Percentiles rank a stretch among this genome's conserved stretches.
These are phyloP conservation scores for Fragosphaeria purpurea DNA, from an alignment of 2,329 filamentous ascomycete species.

Conservation along the genomic window DNA sequence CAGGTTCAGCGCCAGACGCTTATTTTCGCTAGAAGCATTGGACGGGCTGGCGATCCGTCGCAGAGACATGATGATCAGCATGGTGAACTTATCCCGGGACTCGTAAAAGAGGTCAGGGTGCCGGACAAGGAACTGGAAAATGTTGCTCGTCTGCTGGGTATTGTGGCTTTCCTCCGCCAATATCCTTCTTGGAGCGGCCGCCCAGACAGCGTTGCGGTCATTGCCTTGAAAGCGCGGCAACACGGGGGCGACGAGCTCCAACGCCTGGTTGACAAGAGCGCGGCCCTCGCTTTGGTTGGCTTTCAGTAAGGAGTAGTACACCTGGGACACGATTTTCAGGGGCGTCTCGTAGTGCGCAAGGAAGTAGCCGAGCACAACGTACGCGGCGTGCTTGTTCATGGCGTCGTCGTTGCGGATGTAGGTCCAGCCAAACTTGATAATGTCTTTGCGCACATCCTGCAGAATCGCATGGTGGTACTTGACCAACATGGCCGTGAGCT, in stretches of 20 bases:
- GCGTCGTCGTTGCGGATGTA: slow-evolving; percentile 97
- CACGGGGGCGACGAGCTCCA: slow-evolving; percentile 92
- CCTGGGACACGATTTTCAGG: slow-evolving; percentile 87
- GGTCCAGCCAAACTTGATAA: slow-evolving; percentile 98
- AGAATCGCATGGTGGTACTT: slow-evolving; percentile 87
- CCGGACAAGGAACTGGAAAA: slow-evolving; percentile 91
- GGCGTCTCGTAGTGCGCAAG: slow-evolving; percentile 96
- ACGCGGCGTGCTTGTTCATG: slow-evolving; percentile 97
- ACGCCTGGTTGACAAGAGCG: slow-evolving; percentile 80
- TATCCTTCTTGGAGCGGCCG: slow-evolving; percentile 80
- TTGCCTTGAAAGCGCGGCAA: slow-evolving; percentile 67
- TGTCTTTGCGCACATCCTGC: slow-evolving; percentile 88
- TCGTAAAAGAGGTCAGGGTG: slow-evolving; percentile 94
- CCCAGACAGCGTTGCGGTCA: slow-evolving; percentile 76
- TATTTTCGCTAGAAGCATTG: slow-evolving; percentile 80
- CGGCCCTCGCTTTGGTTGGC: slow-evolving; percentile 94
- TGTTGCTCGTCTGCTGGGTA: slow-evolving; percentile 88
- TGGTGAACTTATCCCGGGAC: slow-evolving; percentile 80
- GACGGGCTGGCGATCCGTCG: slow-evolving; percentile 77
- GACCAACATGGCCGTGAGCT: slow-evolving; percentile 87
- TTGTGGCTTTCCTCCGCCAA: slow-evolving; percentile 92
- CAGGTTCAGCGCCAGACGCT: slow-evolving; percentile 81
- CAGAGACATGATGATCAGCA: slow-evolving; percentile 78
- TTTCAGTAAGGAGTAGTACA: slow-evolving; percentile 83
- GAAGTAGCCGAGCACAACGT: slow-evolving; percentile 95